Base-by-base conservation (phyloP, 2,329 filamentous ascomycete species). In the Alternaria atra region DNA sequence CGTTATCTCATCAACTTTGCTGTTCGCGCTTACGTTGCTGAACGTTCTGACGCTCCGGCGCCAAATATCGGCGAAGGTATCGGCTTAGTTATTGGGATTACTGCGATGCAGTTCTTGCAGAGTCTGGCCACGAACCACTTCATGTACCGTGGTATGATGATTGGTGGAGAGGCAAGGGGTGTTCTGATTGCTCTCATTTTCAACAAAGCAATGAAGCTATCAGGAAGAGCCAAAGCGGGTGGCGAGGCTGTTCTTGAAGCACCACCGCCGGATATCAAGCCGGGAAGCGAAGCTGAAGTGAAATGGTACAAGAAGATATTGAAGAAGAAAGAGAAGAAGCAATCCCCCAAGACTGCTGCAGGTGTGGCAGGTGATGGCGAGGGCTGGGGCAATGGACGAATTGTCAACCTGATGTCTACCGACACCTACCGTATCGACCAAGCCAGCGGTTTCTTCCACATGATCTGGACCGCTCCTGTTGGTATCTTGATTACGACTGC, bases 401-500 rank as follows among this genome's bases (percentile, higher is more conserved):
- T 98, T 53, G 89, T 95, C 74, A 97, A 96, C 68, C 76, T 98
- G 69, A 97, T 98, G 94, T 94, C 92, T 63, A 93, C 95, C 44
- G 94, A 98, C 75, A 96, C 94, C 0, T 96, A 97, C 78, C 92
- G 94, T 67, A 85, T 99, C 61, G 94, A 98, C 71, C 91, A 93
- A 74, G 93, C 93, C 1, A 92, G 87, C 39, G 93, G 92, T 42
- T 86, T 97, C 78, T 94, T 97, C 79, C 95, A 99, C 77, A 87
- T 97, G 81, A 83, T 91, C 23, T 99, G 95, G 95, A 92, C 92
- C 1, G 88, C 92, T 0, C 94, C 94, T 0, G 82, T 97, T 39
- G 84, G 90, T 25, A 90, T 93, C 60, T 75, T 95, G 51, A 83
- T 97, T 65, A 95, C 93, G 0, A 84, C 97, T 13, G 85, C 90